Base-by-base conservation (phyloP, 2,329 filamentous ascomycete genomes). In the Fusarium albidum region DNA sequence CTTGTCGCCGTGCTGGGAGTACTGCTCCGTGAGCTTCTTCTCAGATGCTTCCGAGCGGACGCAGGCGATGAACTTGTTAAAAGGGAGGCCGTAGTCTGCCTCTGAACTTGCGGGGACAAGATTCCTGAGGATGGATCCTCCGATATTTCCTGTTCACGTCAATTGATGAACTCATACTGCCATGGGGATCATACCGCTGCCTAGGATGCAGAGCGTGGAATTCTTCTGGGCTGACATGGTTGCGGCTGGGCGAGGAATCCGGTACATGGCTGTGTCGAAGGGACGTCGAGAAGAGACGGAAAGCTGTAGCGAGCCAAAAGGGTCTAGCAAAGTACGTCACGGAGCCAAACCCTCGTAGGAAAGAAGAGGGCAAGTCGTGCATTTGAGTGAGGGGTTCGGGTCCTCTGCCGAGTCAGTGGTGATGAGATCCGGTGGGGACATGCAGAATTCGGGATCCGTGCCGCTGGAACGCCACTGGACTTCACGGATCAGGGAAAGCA, bases 41-140 rank as follows among this genome's bases (percentile, higher is more conserved):
- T 61, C 52, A 3, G 70, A 69, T 3, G 48, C 48, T 14, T 67
- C 58, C 10, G 67, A 72, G 3, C 70, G 61, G 11, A 73, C 71
- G 6, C 68, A 71, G 5, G 67, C 69, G 15, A 66, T 60, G 40
- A 67, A 68, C 1, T 56, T 59, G 9, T 46, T 56, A 38, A 72
- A 68, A 2, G 67, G 67, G 0, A 67, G 43, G 2, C 47, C 42
- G 12, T 43, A 46, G 4, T 53, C 43, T 9, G 25, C 44, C 14
- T 55, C 37, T 2, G 52, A 40, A 6, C 41, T 52, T 1, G 49
- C 46, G 8, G 59, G 55, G 1, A 67, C 31, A 2, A 71, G 15
- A 13, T 58, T 57, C 26, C 64, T 64, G 17, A 73, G 62, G 26
- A 71, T 69, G 1, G 68, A 64, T 11, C 49, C 67, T n/a, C 69